Percentiles rank a stretch among this genome's conserved stretches.
Evolutionary conservation across 2,329 filamentous ascomycete genomes (phyloP).

Genomic region (Sordariomycetes sp.): DNA sequence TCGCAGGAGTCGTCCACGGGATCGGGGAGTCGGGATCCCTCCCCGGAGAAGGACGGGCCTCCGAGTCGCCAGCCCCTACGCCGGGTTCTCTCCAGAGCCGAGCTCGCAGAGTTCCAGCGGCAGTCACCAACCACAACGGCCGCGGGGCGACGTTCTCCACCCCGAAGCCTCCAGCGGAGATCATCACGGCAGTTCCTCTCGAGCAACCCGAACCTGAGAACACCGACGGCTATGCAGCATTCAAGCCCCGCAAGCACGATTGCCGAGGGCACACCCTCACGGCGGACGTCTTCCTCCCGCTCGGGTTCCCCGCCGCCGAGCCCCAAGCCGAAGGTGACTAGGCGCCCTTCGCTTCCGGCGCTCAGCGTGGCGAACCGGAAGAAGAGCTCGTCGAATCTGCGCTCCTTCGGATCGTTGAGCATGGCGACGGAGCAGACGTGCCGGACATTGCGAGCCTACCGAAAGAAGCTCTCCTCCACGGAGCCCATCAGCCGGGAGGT

Average conservation of each 20-base stretch:
- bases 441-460: slow-evolving; percentile 49
- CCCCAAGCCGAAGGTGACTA: slow-evolving; percentile 33
- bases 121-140: slow-evolving; percentile 23
- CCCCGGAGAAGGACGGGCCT: slow-evolving; percentile 39
- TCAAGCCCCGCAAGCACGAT: slow-evolving; percentile 28
- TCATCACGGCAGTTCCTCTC: slow-evolving; percentile 29
- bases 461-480: slow-evolving; percentile 49
- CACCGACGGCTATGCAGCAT: slow-evolving; percentile 26
- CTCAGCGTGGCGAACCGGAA: slow-evolving; percentile 34
- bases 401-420: slow-evolving; percentile 44
- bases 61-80: slow-evolving; percentile 64
- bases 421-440: slow-evolving; percentile 56
- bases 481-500: slow-evolving; percentile 46
- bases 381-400: slow-evolving; percentile 37
- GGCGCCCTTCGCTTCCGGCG: slow-evolving; percentile 44
- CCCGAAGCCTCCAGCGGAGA: slow-evolving; percentile 40
- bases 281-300: slow-evolving; percentile 32
- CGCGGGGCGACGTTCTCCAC: slow-evolving; percentile 42
- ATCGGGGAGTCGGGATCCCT: slow-evolving; percentile 38
- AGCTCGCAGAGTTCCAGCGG: slow-evolving; percentile 69
- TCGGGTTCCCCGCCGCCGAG: slow-evolving; percentile 38
- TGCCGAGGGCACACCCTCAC: slow-evolving; percentile 34
- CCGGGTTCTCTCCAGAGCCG: slow-evolving; percentile 76
- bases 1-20: slow-evolving; percentile 28
- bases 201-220: slow-evolving; percentile 14